A percentile compares a stretch with the other conserved stretches of the same genome.
Conservation (phyloP, 495 filamentous ascomycete species). For the Geopyxis carbonaria region DNA sequence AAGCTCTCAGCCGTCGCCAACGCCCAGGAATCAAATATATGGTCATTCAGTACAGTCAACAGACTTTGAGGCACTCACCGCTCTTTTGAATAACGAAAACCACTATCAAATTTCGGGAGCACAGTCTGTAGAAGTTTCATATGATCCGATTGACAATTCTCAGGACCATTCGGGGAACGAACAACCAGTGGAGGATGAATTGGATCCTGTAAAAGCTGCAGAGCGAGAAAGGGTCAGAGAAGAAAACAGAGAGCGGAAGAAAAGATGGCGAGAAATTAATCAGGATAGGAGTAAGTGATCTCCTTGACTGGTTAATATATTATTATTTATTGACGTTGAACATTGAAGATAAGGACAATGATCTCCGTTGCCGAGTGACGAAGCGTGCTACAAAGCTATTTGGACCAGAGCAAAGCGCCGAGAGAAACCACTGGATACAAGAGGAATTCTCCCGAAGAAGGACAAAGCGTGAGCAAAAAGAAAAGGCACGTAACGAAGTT, state of each 20-base stretch:
- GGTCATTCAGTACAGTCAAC: too few species aligned
- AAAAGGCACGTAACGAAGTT: constrained; percentile 3
- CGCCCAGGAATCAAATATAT: too few species aligned
- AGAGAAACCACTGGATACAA: constrained; percentile 25
- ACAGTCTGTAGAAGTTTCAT: too few species aligned
- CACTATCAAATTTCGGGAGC: too few species aligned
- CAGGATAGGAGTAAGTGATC: constrained; percentile 25
- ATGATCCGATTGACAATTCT: too few species aligned
- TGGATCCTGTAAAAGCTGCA: constrained; percentile 21
- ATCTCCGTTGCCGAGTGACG: constrained; percentile 27
- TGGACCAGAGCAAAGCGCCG: constrained; percentile 11
- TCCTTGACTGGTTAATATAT: background rate
- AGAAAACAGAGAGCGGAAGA: constrained; percentile 27
- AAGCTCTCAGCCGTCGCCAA: too few species aligned
- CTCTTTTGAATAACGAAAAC: too few species aligned
- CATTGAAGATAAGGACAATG: constrained; percentile 26
- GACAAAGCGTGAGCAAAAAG: constrained; percentile 21
- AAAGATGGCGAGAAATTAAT: constrained; percentile 27
- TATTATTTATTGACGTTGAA: constrained; percentile 3
- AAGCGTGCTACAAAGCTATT: constrained; percentile 26
- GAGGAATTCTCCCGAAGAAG: constrained; percentile 25
- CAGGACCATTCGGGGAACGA: too few species aligned
- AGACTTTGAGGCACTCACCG: too few species aligned
- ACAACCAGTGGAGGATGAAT: constrained; percentile 4
- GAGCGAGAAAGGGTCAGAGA: constrained; percentile 25